Conservation (phyloP, 768 basidiomycete species). For the Dentipellis sp. region DNA sequence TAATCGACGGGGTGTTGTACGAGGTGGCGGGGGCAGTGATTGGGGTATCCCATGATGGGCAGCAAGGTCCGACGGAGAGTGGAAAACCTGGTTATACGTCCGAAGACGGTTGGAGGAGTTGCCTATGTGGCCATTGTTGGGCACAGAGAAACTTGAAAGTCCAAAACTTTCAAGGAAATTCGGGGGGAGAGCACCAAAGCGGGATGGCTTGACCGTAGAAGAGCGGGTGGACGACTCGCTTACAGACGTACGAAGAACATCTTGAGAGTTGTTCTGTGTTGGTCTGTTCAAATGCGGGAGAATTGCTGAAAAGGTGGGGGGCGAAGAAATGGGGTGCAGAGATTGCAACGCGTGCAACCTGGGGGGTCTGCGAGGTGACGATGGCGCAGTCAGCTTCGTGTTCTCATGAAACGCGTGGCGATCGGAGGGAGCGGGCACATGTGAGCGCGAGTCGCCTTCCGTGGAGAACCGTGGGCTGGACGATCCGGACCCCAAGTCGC, state of each 20-base stretch:
- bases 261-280: slow-evolving; percentile 24
- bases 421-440: too few species aligned
- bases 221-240: slow-evolving; percentile 32
- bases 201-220: slow-evolving; percentile 23
- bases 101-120: slow-evolving; percentile 45
- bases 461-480: background rate
- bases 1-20: slow-evolving; percentile 39
- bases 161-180: slow-evolving; percentile 37
- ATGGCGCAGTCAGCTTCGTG: slow-evolving; percentile 36
- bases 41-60: slow-evolving; percentile 76
- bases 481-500: slow-evolving; percentile 11
- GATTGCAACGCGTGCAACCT: slow-evolving; percentile 47
- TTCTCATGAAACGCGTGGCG: slow-evolving; percentile 19
- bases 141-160: slow-evolving; percentile 42
- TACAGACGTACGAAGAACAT: slow-evolving; percentile 40
- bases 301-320: slow-evolving; percentile 41
- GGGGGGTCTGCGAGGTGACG: slow-evolving; percentile 35
- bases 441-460: too few species aligned
- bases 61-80: slow-evolving; percentile 57
- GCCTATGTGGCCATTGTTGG: slow-evolving; percentile 54
- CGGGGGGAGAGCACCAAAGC: slow-evolving; percentile 28
- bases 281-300: slow-evolving; percentile 27
- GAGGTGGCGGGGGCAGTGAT: slow-evolving; percentile 58
- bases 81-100: slow-evolving; percentile 57
- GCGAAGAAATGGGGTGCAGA: slow-evolving; percentile 20